A percentile compares a stretch with the other conserved stretches of the same genome.
Evolutionary conservation across 306 rosid genomes (phyloP).

Genomic region (Crataegus laevigata): DNA sequence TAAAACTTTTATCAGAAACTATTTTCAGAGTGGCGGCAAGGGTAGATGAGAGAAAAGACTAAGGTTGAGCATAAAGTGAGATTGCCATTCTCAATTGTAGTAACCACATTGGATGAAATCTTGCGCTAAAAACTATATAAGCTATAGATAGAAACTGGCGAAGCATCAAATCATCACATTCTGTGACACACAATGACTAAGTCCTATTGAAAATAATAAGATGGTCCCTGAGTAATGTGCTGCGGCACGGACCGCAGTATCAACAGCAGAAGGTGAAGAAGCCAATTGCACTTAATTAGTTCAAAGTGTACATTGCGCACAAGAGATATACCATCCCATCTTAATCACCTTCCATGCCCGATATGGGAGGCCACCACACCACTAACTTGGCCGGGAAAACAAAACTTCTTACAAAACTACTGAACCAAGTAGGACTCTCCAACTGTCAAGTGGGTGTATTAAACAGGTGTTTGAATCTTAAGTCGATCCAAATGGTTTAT

Average conservation of each 20-base stretch:
- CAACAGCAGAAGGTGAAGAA: background rate
- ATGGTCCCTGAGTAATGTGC: background rate
- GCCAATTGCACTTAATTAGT: background rate
- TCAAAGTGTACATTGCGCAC: background rate
- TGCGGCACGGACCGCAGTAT: background rate
- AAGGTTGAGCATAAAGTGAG: background rate
- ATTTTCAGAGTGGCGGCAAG: background rate
- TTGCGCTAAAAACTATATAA: background rate
- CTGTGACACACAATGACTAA: background rate
- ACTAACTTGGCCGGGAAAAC: background rate
- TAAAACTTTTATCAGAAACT: background rate
- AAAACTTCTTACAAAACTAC: background rate
- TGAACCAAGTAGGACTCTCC: background rate
- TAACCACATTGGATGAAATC: background rate
- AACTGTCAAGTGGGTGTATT: background rate
- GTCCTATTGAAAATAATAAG: no score
- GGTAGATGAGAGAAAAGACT: background rate
- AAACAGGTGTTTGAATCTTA: background rate
- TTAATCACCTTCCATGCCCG: background rate
- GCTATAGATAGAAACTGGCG: background rate
- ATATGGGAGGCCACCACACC: background rate
- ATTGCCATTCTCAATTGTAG: background rate
- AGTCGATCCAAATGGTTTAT: background rate
- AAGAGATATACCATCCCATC: background rate
- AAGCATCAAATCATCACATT: background rate